These are phyloP conservation scores for Backusella psychrophila DNA, from an alignment of 192 early-diverging fungal species.

Conservation along the genomic window DNA sequence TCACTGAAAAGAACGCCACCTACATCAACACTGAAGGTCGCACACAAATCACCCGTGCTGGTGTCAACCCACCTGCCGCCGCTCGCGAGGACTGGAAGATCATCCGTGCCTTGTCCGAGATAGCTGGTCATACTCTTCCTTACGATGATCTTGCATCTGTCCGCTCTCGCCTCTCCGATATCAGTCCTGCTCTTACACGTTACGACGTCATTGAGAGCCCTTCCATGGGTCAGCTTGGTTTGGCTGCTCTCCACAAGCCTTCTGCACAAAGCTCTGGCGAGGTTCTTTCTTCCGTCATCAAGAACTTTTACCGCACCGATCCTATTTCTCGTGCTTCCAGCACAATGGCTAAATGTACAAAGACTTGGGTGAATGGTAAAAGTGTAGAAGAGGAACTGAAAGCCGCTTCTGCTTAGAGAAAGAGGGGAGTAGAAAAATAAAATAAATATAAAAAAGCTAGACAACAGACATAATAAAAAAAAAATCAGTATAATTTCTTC, in stretches of 20 bases:
- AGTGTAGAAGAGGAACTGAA: slow-evolving; percentile 13
- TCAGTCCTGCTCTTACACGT: slow-evolving; percentile 81
- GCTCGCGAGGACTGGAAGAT: slow-evolving; percentile 99
- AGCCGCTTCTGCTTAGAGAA: neutral
- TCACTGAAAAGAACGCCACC: slow-evolving; percentile 95
- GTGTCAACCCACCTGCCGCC: slow-evolving; percentile 83
- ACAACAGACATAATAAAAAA: neutral
- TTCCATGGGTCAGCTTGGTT: slow-evolving; percentile 59
- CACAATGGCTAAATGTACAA: slow-evolving; percentile 96
- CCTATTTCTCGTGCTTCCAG: slow-evolving; percentile 87
- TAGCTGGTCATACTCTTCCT: slow-evolving; percentile 78
- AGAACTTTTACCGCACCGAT: slow-evolving; percentile 95
- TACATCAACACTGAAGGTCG: slow-evolving; percentile 98
- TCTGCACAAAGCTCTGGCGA: slow-evolving; percentile 33
- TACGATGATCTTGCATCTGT: slow-evolving; percentile 87
- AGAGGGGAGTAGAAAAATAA: neutral
- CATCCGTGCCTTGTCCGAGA: slow-evolving; percentile 92
- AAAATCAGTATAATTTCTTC: neutral
- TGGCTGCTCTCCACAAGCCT: slow-evolving; percentile 51
- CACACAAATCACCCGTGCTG: slow-evolving; percentile 88
- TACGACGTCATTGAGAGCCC: slow-evolving; percentile 66
- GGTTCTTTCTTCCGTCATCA: slow-evolving; percentile 63
- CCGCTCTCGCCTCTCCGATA: slow-evolving; percentile 82
- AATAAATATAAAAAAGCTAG: neutral
- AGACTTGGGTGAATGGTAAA: slow-evolving; percentile 34